Conservation (phyloP, 192 early-diverging fungal species). For the Allomyces arbusculus region DNA sequence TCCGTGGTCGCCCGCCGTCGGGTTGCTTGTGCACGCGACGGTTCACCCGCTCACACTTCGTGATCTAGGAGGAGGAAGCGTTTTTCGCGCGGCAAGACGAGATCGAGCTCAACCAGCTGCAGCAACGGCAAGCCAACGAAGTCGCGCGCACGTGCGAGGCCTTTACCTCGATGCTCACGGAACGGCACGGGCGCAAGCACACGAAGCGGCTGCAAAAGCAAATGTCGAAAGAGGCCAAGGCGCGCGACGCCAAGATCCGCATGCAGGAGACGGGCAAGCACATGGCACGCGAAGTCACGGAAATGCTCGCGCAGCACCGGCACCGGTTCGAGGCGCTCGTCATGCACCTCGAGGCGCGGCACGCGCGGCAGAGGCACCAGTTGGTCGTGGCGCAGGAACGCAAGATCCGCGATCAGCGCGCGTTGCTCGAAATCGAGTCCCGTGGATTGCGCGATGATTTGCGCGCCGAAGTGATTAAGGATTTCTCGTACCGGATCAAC, state of each 20-base stretch:
- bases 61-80: not conserved
- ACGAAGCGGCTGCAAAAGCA: not conserved
- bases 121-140: not conserved
- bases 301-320: slow-evolving; percentile 6
- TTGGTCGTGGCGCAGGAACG: slow-evolving; percentile 9
- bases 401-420: slow-evolving; percentile 3
- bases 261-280: not conserved
- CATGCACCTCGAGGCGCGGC: slow-evolving; percentile 11
- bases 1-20: not conserved
- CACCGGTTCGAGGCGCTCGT: slow-evolving; percentile 7
- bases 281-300: not conserved
- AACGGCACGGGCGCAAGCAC: not conserved
- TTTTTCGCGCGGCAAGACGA: not conserved
- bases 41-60: not conserved
- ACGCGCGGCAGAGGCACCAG: slow-evolving; percentile 12
- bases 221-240: not conserved
- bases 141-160: not conserved
- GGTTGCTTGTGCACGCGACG: too few species aligned
- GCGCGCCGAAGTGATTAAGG: not conserved
- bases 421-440: slow-evolving; percentile 8
- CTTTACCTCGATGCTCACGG: not conserved
- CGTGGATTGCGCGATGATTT: not conserved
- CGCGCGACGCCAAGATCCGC: not conserved
- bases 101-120: not conserved
- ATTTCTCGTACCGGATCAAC: not conserved